Percentiles rank a stretch among this genome's conserved stretches.
These are phyloP conservation scores for Scleroderma bovista DNA, from an alignment of 768 basidiomycete genomes.

Conservation along the genomic window DNA sequence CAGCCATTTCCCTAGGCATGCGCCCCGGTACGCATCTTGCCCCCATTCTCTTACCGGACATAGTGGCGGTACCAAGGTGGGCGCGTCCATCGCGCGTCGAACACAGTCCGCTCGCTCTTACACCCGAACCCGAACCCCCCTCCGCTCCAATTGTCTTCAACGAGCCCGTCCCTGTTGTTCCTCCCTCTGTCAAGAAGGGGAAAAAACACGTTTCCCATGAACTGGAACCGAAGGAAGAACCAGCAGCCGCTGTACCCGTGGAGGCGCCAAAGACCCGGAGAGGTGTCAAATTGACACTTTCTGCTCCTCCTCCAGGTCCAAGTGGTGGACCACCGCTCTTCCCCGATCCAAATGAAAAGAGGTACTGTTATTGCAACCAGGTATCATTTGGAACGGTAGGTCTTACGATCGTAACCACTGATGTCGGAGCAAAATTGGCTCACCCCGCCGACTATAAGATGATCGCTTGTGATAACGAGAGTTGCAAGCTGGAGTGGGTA, in stretches of 20 bases:
- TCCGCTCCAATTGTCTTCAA: no score
- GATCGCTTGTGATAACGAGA: slow-evolving; percentile 77
- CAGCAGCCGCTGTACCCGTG: slow-evolving; percentile 8
- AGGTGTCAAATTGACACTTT: slow-evolving; percentile 33
- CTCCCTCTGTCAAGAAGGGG: not conserved
- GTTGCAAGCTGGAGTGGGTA: slow-evolving; percentile 82
- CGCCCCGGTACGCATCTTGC: slow-evolving; percentile 50
- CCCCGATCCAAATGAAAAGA: slow-evolving; percentile 44
- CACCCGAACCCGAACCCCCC: not conserved
- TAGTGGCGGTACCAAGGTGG: slow-evolving; percentile 48
- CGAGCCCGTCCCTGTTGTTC: not conserved
- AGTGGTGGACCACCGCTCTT: slow-evolving; percentile 14
- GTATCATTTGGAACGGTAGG: slow-evolving; percentile 76
- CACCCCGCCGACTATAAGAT: slow-evolving; percentile 44
- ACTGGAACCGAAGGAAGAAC: slow-evolving; percentile 15
- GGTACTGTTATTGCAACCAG: slow-evolving; percentile 80
- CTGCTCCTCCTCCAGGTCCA: slow-evolving; percentile 22
- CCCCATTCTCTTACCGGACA: slow-evolving; percentile 55
- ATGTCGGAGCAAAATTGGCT: slow-evolving; percentile 1
- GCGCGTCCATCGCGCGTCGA: slow-evolving; percentile 39
- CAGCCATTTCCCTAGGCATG: slow-evolving; percentile 46
- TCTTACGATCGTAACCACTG: slow-evolving; percentile 8
- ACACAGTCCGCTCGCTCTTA: slow-evolving; percentile 37
- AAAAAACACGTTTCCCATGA: slow-evolving; percentile 21
- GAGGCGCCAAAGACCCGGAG: slow-evolving; percentile 19